Percentiles rank a stretch among this genome's conserved stretches.
phyloP scores from a whole-genome alignment of 129 eudicot species.

The Mikania micrantha region DNA sequence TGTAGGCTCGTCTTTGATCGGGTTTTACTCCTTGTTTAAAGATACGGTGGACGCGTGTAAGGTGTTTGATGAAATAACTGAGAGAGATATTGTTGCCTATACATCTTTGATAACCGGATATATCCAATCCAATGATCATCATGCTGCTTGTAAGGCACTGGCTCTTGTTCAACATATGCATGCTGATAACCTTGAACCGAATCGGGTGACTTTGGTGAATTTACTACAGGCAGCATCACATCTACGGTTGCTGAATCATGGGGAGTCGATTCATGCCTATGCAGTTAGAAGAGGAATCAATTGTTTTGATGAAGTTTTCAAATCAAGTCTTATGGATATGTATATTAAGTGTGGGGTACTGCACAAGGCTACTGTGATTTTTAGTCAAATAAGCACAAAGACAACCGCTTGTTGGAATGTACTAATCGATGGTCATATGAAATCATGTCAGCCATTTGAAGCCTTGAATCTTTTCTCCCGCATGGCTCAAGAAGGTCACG shows the following conservation, averaged over 20 bases:
- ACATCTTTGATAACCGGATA: slow-evolving; percentile 52
- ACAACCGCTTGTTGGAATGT: slow-evolving; percentile 47
- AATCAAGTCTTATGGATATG: slow-evolving; percentile 58
- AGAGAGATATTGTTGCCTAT: slow-evolving; percentile 53
- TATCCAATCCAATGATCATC: slow-evolving; percentile 26
- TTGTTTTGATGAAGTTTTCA: no score
- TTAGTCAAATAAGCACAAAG: slow-evolving; percentile 26
- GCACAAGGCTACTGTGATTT: slow-evolving; percentile 26
- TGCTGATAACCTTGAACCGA: slow-evolving; percentile 42
- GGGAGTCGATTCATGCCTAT: slow-evolving; percentile 45
- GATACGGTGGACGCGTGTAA: slow-evolving; percentile 38
- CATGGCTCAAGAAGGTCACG: slow-evolving; percentile 36
- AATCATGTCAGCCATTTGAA: slow-evolving; percentile 36
- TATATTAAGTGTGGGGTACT: slow-evolving; percentile 41
- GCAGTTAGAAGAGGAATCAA: no score
- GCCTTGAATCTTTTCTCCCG: slow-evolving; percentile 34
- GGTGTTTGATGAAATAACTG: slow-evolving; percentile 54
- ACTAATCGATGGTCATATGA: slow-evolving; percentile 38
- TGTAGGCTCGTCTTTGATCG: slow-evolving; percentile 47
- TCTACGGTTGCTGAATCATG: slow-evolving; percentile 29
- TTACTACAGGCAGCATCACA: slow-evolving; percentile 39
- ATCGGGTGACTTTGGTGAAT: slow-evolving; percentile 63
- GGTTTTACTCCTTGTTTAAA: slow-evolving; percentile 29
- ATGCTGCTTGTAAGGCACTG: slow-evolving; percentile 30
- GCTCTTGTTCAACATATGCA: slow-evolving; percentile 34